These are phyloP conservation scores for Panicum virgatum DNA, from an alignment of 202 grass and related monocot genomes.

Conservation along the genomic window DNA sequence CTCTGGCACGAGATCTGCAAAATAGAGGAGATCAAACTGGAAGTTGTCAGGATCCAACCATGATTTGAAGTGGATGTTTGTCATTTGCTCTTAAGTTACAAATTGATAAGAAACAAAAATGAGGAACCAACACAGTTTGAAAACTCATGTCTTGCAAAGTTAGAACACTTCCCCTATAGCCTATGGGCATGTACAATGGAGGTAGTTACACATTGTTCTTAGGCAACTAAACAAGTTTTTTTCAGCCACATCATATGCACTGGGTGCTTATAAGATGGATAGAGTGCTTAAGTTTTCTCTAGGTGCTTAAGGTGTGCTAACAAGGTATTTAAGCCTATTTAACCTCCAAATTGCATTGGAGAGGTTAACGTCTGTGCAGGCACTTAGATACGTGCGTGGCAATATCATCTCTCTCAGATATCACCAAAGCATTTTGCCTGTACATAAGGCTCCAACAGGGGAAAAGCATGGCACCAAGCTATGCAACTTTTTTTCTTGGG, in stretches of 20 bases:
- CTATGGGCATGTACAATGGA: not conserved
- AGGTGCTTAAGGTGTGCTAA: not conserved
- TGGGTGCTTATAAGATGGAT: not conserved
- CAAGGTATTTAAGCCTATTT: not conserved
- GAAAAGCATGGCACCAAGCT: not conserved
- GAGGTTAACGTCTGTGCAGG: not conserved
- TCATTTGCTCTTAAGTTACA: not conserved
- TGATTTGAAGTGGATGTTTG: conserved; percentile 25
- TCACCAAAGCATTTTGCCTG: too few relatives aligned
- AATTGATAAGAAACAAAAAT: not conserved
- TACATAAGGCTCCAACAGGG: too few relatives aligned
- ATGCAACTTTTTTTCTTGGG: not conserved
- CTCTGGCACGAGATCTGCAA: conserved; percentile 73
- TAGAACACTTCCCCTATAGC: not conserved
- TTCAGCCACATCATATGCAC: not conserved
- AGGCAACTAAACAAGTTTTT: not conserved
- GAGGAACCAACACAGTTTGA: not conserved
- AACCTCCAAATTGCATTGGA: not conserved
- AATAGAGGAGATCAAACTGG: conserved; percentile 11
- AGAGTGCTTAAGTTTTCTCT: not conserved
- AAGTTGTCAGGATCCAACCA: conserved; percentile 23
- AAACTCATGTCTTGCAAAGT: not conserved
- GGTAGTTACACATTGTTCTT: not conserved
- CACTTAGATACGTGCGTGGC: not conserved
- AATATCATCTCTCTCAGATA: not conserved